Evolutionary conservation across 305 asterid genomes (phyloP).

Genomic region (Euphrasia arctica): DNA sequence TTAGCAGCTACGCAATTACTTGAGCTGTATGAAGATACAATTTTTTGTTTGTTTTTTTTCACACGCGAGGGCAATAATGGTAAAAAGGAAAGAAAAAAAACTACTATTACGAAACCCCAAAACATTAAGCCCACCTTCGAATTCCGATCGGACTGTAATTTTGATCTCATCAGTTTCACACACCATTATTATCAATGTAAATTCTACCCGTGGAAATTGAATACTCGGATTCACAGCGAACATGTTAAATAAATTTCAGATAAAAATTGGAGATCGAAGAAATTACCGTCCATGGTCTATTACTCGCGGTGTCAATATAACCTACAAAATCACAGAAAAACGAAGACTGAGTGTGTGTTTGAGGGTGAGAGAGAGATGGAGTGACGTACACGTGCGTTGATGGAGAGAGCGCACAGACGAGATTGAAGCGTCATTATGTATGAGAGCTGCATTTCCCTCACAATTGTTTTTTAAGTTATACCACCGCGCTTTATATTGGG

Average conservation of each 20-base stretch:
- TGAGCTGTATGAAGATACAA: constrained; percentile 52
- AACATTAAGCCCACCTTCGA: neutral
- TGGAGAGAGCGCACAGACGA: constrained; percentile 34
- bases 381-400: constrained; percentile 28
- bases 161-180: neutral
- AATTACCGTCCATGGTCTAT: constrained; percentile 49
- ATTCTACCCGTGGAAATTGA: no score
- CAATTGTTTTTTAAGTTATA: no score
- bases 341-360: constrained; percentile 5
- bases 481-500: no score
- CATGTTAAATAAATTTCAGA: constrained; percentile 1
- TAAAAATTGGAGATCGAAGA: neutral
- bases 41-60: constrained; percentile 16
- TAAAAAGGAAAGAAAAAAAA: constrained; percentile 7
- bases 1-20: constrained; percentile 49
- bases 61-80: constrained; percentile 14
- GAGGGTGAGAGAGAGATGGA: constrained; percentile 14
- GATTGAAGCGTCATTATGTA: constrained; percentile 1
- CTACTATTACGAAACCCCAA: neutral
- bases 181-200: neutral
- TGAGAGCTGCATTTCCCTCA: no score
- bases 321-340: constrained; percentile 29
- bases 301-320: constrained; percentile 29
- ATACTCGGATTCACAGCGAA: neutral
- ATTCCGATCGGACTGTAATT: neutral